Conservation (phyloP, 177 flowering plant genomes). For the Telopea speciosissima region DNA sequence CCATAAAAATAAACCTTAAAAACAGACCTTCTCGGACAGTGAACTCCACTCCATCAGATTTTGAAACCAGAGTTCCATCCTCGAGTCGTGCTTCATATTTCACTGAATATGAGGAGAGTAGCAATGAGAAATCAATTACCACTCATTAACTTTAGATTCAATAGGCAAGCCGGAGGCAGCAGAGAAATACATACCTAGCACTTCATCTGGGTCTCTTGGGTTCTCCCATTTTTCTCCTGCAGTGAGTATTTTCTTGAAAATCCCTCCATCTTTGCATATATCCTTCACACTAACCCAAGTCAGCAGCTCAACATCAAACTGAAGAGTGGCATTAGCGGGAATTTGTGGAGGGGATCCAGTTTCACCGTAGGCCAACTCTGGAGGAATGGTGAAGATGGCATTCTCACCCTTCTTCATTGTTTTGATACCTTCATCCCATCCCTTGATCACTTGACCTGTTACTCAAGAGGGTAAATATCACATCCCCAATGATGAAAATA, state of each 20-base stretch:
- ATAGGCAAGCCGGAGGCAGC: background rate
- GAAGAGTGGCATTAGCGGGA: conserved; percentile 89
- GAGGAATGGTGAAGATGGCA: conserved; percentile 82
- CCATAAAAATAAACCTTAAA: too few relatives aligned
- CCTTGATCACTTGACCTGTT: conserved; percentile 88
- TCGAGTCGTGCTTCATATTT: conserved; percentile 73
- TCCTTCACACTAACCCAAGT: conserved; percentile 94
- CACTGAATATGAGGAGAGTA: conserved; percentile 37
- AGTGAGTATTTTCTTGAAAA: conserved; percentile 67
- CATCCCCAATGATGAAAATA: background rate
- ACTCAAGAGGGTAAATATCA: background rate
- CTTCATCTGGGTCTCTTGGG: conserved; percentile 91
- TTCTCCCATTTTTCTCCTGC: conserved; percentile 97
- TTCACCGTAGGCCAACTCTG: conserved; percentile 84
- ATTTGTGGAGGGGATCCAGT: conserved; percentile 87
- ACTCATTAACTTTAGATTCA: background rate
- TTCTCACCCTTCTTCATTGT: conserved; percentile 98
- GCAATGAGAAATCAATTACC: background rate
- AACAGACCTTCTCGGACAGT: conserved; percentile 65
- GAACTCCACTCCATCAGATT: conserved; percentile 75
- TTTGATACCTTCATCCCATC: conserved; percentile 92
- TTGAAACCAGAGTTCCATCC: conserved; percentile 65
- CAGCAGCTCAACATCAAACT: conserved; percentile 84
- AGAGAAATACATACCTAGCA: conserved; percentile 41
- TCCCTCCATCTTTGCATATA: conserved; percentile 93